Evolutionary conservation across 306 rosid genomes (phyloP), one percentile per base, ranked within the genome.

Genomic region (Nissolia schottii): DNA sequence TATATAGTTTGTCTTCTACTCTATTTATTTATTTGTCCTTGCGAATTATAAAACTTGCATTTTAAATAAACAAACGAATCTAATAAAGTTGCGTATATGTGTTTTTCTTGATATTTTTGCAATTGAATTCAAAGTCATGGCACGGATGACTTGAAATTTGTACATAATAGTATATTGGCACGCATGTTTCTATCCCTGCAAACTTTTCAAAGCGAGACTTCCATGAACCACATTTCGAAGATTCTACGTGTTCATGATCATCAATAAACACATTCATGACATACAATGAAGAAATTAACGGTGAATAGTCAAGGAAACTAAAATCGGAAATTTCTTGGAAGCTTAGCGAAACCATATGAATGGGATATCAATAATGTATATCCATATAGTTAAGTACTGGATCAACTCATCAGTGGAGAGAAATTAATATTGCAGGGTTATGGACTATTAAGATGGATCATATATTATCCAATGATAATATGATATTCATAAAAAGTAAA

Each of bases 41-140:
- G 15, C 1, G 5, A 77, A 53, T 27, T n/a, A n/a, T n/a, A n/a
- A n/a, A 9, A 53, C 34, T 77, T 60, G 37, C 22, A 45, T n/a
- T 45, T 16, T n/a, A 35, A 37, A 37, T 37, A 8, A 37, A 37
- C 0, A 37, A 32, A 1, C 7, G 2, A 6, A 32, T 32, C 7
- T 7, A 10, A 0, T 37, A 37, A 63, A 24, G 3, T 31, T 64
- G 34, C 63, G 63, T 64, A 55, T 29, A 18, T 16, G 49, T 25
- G 14, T 56, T 59, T 71, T 58, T 13, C 35, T 58, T 46, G 28
- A 46, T 9, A 35, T 25, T 31, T 34, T 2, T 8, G 43, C 14
- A 0, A 12, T 45, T n/a, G 57, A 56, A 72, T 56, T 78, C 64
- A 72, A 71, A 79, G 70, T 71, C 78, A 34, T 8, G 64, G 19